Base-by-base conservation (phyloP, 768 basidiomycete species). In the Gloeostereum incarnatum region DNA sequence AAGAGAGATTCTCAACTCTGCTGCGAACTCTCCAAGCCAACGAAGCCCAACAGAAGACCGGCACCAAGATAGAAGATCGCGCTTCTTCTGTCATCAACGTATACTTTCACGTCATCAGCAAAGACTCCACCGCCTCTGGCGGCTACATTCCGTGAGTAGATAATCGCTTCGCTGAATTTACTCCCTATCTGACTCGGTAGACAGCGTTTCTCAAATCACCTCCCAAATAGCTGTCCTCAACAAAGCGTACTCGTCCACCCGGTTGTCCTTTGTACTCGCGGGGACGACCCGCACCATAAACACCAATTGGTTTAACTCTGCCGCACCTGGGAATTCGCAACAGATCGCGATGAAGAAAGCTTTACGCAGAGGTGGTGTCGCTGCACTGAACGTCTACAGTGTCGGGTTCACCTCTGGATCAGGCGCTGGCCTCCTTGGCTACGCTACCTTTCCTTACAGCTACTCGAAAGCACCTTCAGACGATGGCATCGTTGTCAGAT, bases 361-460 rank as follows among this genome's bases (percentile, higher is more conserved):
- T 10, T 48, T 55, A 17, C 41, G 51, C 18, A 36, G 37, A 17
- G 54, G 54, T 20, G 54, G 46, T 20, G 35, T 41, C 10, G 18
- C 35, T 18, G 43, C 32, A 10, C 38, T 52, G 21, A 49, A 50
- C 40, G 35, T 52, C 9, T 53, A 51, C 42, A 35, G 49, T n/a
- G 45, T 47, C 24, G 39, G 50, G 3, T 41, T n/a, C n/a, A n/a
- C n/a, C n/a, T n/a, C n/a, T 23, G 37, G 17, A 52, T 51, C 14
- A 31, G 52, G 46, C 39, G 57, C 45, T 13, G 54, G 56, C 18
- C 53, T 62, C 16, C 49, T 65, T 18, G 60, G 62, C 9, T 64
- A 65, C 48, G 46, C 61, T 6, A 60, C 62, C 18, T 64, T 63
- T 57, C 66, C 64, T 11, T 55, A 42, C n/a, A 42, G 46, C 31